Base-by-base conservation (phyloP, 129 eudicot genomes). In the Rutidosis leptorrhynchoides region DNA sequence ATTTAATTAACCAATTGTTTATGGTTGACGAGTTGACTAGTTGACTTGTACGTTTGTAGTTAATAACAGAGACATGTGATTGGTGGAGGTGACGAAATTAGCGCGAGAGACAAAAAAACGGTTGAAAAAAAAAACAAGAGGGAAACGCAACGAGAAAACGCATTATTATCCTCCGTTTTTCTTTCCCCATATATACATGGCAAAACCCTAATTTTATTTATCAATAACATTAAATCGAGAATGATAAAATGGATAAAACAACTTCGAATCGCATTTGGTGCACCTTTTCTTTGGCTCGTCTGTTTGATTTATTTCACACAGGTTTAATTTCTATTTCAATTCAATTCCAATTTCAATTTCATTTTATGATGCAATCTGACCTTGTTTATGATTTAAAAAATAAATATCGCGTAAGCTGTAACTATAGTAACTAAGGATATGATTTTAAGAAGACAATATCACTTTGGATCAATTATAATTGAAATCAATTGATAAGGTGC, bases 221-320 rank as follows among this genome's bases (percentile, higher is more conserved):
- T 22, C 22, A 24, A 53, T 37, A 64, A 12, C 16, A 69, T 12
- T 25, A 23, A 57, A 57, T 5, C 3, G 7, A 57, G 7, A 57
- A 90, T 90, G 89, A 82, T 83, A 37, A 46, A 42, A 17, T 88
- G 90, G 96, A 71, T 78, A 24, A 80, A 85, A 63, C 80, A 77
- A 74, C 73, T 92, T 12, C 77, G 75, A 49, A 60, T 77, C 57
- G 85, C 90, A 40, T 88, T 92, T 71, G 95, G 96, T 53, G 83
- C 89, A 53, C 79, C 98, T 0, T 92, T 92, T 64, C 64, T 92
- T 24, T 92, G 98, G 96, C 90, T 92, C 65, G 86, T 92, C 61
- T 92, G 96, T 79, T 80, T 88, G 78, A 83, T 92, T 78, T 92
- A 92, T 89, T 92, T 85, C 71, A 92, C 88, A 28, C 98, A 92